Conservation (phyloP, 2,329 filamentous ascomycete species). For the Byssoonygena ceratinophila region DNA sequence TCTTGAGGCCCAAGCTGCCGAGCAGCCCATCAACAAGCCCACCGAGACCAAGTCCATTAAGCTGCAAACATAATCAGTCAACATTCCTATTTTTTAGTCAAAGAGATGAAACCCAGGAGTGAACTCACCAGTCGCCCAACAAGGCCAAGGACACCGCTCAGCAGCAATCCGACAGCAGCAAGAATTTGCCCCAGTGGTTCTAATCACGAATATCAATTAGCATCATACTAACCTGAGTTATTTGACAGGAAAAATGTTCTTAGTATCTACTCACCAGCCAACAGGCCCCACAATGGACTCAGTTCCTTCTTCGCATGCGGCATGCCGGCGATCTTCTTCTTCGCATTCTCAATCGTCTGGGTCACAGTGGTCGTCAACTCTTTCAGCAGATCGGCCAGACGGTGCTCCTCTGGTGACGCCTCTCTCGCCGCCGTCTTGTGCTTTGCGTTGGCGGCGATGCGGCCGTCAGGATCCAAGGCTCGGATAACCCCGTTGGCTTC, state of each 20-base stretch:
- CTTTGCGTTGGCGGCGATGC: slow-evolving; percentile 76
- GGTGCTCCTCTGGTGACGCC: slow-evolving; percentile 71
- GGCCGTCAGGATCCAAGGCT: slow-evolving; percentile 77
- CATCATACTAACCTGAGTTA: not conserved
- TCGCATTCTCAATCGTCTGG: slow-evolving; percentile 73
- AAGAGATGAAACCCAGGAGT: slow-evolving; percentile 41
- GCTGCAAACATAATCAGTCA: not conserved
- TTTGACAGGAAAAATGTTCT: not conserved
- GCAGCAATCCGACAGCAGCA: slow-evolving; percentile 71
- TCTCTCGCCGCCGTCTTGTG: slow-evolving; percentile 63
- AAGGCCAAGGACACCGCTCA: slow-evolving; percentile 72
- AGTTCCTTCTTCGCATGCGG: slow-evolving; percentile 90
- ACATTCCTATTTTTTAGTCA: not conserved
- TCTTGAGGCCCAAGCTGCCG: slow-evolving; percentile 56
- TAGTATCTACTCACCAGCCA: slow-evolving; percentile 17
- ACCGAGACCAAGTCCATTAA: slow-evolving; percentile 12
- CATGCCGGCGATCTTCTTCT: slow-evolving; percentile 83
- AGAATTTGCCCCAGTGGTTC: slow-evolving; percentile 90
- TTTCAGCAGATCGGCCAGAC: slow-evolving; percentile 74
- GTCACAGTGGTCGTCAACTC: slow-evolving; percentile 70
- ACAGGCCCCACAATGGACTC: slow-evolving; percentile 74
- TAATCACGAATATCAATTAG: not conserved
- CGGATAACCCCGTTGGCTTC: slow-evolving; percentile 82
- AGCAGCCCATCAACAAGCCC: slow-evolving; percentile 56
- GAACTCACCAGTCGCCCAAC: slow-evolving; percentile 73